Evolutionary conservation across 169 alveolate species (phyloP).

Genomic region (Plasmodium vivax): DNA sequence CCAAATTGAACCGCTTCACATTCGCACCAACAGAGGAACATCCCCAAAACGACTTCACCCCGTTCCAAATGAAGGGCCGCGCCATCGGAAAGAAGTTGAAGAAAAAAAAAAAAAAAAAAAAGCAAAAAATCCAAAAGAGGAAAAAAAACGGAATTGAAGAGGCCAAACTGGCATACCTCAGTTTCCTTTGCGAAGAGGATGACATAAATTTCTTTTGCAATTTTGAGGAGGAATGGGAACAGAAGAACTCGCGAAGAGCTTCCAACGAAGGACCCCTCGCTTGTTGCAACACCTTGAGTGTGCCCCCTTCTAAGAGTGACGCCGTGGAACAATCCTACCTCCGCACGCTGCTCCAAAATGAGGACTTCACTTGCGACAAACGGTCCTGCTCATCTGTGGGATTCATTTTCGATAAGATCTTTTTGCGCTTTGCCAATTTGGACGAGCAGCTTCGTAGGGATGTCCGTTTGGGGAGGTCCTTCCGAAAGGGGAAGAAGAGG

Average conservation of each 20-base stretch:
- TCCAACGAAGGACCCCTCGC: background rate
- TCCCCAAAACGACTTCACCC: background rate
- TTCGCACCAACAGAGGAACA: background rate
- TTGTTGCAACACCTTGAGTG: background rate
- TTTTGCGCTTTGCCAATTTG: constrained; percentile 9
- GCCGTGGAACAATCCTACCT: constrained; percentile 15
- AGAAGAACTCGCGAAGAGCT: background rate
- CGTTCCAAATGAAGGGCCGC: background rate
- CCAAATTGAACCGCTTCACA: background rate
- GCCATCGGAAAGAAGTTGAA: background rate
- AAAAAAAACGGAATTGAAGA: background rate
- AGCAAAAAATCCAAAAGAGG: background rate
- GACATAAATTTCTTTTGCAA: constrained; percentile 62
- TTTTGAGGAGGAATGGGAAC: background rate
- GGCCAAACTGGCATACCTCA: constrained; percentile 3
- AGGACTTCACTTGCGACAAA: background rate
- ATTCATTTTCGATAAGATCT: constrained; percentile 2
- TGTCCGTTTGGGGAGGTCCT: background rate
- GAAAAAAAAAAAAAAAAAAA: background rate
- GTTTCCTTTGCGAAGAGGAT: constrained; percentile 63
- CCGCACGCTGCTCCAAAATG: constrained; percentile 3
- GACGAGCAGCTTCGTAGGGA: constrained; percentile 18
- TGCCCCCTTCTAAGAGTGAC: background rate
- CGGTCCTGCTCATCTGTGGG: constrained; percentile 9
- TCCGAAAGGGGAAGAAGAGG: background rate